phyloP scores from a whole-genome alignment of 192 early-diverging fungal genomes.

The Backusella macrospora region DNA sequence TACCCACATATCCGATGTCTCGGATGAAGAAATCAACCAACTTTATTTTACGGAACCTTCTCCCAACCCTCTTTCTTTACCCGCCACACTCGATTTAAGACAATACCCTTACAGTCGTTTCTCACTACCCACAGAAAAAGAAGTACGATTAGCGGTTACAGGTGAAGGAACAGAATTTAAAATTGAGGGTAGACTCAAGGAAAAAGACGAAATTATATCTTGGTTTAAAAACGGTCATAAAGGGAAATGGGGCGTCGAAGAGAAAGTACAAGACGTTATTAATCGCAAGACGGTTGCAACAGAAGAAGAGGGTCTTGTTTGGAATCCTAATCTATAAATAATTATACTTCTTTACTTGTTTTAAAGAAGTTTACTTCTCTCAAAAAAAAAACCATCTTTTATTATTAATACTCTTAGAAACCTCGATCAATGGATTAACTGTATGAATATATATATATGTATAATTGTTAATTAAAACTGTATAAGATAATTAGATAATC shows the following conservation, averaged over 20 bases:
- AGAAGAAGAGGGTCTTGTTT: slow-evolving; percentile 18
- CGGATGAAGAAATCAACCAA: slow-evolving; percentile 52
- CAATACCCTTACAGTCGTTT: slow-evolving; percentile 65
- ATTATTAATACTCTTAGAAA: not conserved
- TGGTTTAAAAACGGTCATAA: slow-evolving; percentile 62
- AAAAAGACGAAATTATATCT: slow-evolving; percentile 52
- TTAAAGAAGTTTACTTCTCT: not conserved
- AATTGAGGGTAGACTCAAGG: slow-evolving; percentile 47
- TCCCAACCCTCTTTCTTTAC: slow-evolving; percentile 42
- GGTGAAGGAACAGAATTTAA: slow-evolving; percentile 68
- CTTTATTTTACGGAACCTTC: slow-evolving; percentile 57
- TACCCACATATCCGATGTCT: slow-evolving; percentile 49
- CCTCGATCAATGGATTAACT: too few relatives aligned
- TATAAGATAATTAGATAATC: too few relatives aligned
- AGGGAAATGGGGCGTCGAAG: slow-evolving; percentile 66
- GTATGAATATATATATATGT: too few relatives aligned
- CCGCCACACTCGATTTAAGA: slow-evolving; percentile 31
- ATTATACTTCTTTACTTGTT: not conserved
- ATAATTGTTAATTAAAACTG: too few relatives aligned
- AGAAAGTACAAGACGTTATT: slow-evolving; percentile 66
- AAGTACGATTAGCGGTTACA: slow-evolving; percentile 58
- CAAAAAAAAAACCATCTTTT: not conserved
- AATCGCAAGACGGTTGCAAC: slow-evolving; percentile 47
- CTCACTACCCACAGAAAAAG: slow-evolving; percentile 66
- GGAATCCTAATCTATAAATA: slow-evolving; percentile 10